phyloP scores from a whole-genome alignment of 106 monocot genomes.

The Phalaenopsis aphrodite region DNA sequence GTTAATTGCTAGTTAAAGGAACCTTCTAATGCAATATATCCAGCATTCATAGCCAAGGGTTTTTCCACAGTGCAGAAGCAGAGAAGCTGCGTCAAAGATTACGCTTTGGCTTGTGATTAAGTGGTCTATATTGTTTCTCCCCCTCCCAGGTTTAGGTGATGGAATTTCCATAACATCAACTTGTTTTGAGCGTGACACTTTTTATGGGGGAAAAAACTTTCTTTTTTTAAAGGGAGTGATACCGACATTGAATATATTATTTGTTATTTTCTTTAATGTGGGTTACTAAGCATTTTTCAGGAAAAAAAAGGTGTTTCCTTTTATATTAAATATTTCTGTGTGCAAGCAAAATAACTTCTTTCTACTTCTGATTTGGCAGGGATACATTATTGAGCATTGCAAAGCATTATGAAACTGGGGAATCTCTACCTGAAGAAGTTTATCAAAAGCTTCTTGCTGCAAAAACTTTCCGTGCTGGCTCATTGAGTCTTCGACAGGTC shows the following conservation, averaged over 20 bases:
- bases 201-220: not conserved
- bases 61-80: not conserved
- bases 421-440: slow-evolving; percentile 89
- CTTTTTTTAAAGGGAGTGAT: not conserved
- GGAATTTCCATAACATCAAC: not conserved
- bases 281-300: not conserved
- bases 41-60: not conserved
- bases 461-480: slow-evolving; percentile 95
- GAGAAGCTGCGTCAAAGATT: not conserved
- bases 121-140: not conserved
- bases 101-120: not conserved
- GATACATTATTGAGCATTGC: slow-evolving; percentile 97
- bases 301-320: not conserved
- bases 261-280: not conserved
- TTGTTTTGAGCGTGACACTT: not conserved
- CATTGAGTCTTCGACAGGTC: slow-evolving; percentile 91
- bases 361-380: slow-evolving; percentile 21
- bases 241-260: not conserved
- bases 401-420: slow-evolving; percentile 97
- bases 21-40: not conserved
- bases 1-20: not conserved
- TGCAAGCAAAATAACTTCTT: not conserved
- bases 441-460: slow-evolving; percentile 88
- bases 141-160: not conserved
- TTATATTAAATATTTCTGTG: not conserved